These are phyloP conservation scores for Globisporangium echinulatum DNA, from an alignment of 352 stramenopile species.

Conservation along the genomic window DNA sequence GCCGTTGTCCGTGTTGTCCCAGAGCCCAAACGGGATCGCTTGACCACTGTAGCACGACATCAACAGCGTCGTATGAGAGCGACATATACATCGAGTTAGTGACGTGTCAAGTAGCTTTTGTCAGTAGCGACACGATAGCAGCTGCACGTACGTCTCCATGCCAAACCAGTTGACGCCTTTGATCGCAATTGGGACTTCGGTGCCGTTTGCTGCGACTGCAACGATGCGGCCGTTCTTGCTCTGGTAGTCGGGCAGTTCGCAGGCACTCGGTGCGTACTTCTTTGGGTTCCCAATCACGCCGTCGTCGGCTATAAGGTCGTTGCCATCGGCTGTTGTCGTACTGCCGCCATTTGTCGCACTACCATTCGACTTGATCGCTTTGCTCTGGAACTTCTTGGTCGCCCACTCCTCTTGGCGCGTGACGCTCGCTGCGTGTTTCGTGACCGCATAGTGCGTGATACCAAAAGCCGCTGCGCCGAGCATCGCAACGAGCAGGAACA, in stretches of 20 bases:
- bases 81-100: background rate
- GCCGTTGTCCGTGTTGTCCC: constrained; percentile 62
- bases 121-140: background rate
- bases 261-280: constrained; percentile 51
- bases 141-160: constrained; percentile 50
- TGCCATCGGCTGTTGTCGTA: constrained; percentile 19
- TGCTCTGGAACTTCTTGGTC: constrained; percentile 18
- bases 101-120: background rate
- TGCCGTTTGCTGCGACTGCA: constrained; percentile 45
- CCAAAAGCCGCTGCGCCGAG: constrained; percentile 21
- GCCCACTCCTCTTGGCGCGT: constrained; percentile 19
- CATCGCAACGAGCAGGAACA: constrained; percentile 29
- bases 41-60: constrained; percentile 21
- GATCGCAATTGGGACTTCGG: constrained; percentile 45
- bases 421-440: constrained; percentile 12
- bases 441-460: constrained; percentile 25
- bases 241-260: constrained; percentile 59
- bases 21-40: constrained; percentile 60
- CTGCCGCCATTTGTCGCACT: constrained; percentile 4
- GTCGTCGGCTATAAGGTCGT: constrained; percentile 51
- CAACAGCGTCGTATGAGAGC: background rate
- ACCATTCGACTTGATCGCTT: background rate
- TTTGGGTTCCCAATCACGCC: constrained; percentile 68
- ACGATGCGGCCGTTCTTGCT: constrained; percentile 64
- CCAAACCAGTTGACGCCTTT: constrained; percentile 75